These are phyloP conservation scores for Dendrocalamus sinicus DNA, from an alignment of 176 grass and related monocot genomes.

Conservation along the genomic window DNA sequence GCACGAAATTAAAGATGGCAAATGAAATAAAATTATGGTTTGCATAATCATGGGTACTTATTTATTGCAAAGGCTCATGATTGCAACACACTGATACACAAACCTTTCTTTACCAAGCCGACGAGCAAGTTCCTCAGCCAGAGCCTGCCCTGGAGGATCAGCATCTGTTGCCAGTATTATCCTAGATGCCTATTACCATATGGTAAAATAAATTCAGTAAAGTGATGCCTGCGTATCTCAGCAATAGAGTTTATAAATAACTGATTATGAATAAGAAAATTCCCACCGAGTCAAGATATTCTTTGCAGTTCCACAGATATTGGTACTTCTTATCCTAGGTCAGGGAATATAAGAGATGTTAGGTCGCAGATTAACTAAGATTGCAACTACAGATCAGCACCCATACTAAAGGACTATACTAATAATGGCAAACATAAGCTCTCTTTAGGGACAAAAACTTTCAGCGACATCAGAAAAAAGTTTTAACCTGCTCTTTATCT, in stretches of 20 bases:
- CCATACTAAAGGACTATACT: conserved; percentile 6
- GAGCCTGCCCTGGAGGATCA: conserved; percentile 78
- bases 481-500: conserved; percentile 61
- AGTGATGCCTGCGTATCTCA: conserved; percentile 7
- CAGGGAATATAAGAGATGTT: conserved; percentile 61
- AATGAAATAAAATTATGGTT: conserved; percentile 31
- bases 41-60: neutral
- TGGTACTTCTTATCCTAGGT: conserved; percentile 95
- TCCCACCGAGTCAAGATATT: conserved; percentile 79
- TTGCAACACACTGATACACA: conserved; percentile 28
- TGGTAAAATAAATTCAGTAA: conserved; percentile 32
- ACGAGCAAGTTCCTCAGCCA: conserved; percentile 92
- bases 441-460: conserved; percentile 8
- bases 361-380: conserved; percentile 37
- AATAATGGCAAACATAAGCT: conserved; percentile 16
- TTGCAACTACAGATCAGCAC: conserved; percentile 26
- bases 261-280: conserved; percentile 30
- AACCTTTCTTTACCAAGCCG: conserved; percentile 99
- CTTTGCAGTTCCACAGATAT: conserved; percentile 92
- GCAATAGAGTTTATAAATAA: conserved; percentile 11
- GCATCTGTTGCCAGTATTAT: conserved; percentile 97
- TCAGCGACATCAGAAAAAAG: conserved; percentile 29
- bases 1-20: conserved; percentile 39
- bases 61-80: conserved; percentile 25
- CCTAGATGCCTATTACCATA: conserved; percentile 70